A percentile compares a stretch with the other conserved stretches of the same genome.
phyloP scores from a whole-genome alignment of 2,329 filamentous ascomycete genomes.

The Cercospora beticola region DNA sequence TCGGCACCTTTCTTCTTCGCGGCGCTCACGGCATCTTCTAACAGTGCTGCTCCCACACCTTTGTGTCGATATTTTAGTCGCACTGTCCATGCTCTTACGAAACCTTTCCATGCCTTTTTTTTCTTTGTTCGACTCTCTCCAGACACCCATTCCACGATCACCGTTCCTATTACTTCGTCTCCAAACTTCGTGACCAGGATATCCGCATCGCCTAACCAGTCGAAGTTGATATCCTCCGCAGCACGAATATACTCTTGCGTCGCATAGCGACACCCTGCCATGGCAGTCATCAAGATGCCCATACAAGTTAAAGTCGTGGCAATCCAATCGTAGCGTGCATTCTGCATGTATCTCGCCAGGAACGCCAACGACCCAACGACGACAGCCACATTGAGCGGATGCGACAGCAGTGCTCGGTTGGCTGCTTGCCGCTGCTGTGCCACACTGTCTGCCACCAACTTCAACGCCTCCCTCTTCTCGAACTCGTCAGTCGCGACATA shows the following conservation, averaged over 20 bases:
- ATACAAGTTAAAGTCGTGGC: conserved; percentile 59
- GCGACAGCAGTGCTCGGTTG: conserved; percentile 61
- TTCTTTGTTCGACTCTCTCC: conserved; percentile 44
- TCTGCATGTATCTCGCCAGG: conserved; percentile 44
- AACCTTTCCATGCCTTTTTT: conserved; percentile 61
- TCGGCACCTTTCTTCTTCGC: conserved; percentile 68
- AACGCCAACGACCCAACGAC: conserved; percentile 43
- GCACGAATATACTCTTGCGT: conserved; percentile 62
- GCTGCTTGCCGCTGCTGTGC: conserved; percentile 76
- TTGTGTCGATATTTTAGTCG: conserved; percentile 65
- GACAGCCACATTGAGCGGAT: conserved; percentile 51
- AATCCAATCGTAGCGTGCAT: conserved; percentile 51
- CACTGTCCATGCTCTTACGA: conserved; percentile 83
- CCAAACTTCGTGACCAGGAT: conserved; percentile 66
- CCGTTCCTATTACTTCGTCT: conserved; percentile 66
- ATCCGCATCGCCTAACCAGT: conserved; percentile 57
- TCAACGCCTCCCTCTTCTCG: conserved; percentile 67
- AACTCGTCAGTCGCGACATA: conserved; percentile 51
- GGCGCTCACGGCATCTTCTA: conserved; percentile 69
- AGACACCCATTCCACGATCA: conserved; percentile 66
- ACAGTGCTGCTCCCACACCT: conserved; percentile 69
- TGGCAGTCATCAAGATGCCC: conserved; percentile 62
- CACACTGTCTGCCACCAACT: conserved; percentile 75
- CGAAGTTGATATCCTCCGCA: conserved; percentile 62
- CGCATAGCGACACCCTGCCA: conserved; percentile 61